Evolutionary conservation across 768 basidiomycete species (phyloP), one percentile per base, ranked within the genome.

Genomic region (Saitozyma sp.): DNA sequence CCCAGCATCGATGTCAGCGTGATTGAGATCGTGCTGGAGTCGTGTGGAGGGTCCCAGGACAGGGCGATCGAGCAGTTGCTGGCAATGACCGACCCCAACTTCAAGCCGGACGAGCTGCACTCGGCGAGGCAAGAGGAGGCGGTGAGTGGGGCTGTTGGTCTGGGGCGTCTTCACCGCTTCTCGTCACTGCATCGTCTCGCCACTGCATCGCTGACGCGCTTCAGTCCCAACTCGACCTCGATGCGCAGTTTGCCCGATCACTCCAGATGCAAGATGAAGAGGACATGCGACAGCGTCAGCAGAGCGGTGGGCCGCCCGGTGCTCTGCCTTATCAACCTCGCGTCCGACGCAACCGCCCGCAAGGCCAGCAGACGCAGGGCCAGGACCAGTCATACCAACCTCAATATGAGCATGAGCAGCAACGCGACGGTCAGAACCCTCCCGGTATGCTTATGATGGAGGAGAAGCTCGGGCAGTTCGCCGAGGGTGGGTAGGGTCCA

Each of bases 321-420:
- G 58, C 67, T 40, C 45, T 79, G 4, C 78, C 78, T 9, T 80
- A 80, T 61, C 77, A 80, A 54, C 71, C 79, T 6, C 63, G 79
- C 17, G 67, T 78, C 0, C 63, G 74, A 41, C 63, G 71, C 7
- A 53, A 45, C 40, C 60, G 55, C 37, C 58, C 58, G 11, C 58
- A 58, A 43, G 50, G 57, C n/a, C 50, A 55, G 19, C 59, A 63
- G 39, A 43, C 40, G 13, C 64, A 65, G 16, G 52, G 41, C 19
- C 62, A 59, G 14, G 53, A 64, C 37, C 5, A 45, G 20, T 57
- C 45, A 17, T 51, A 61, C 42, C 50, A 61, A n/a, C 20, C 37
- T 37, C 60, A 66, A 16, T 61, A 59, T 20, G 17, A 57, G 13
- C 48, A 55, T 40, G 58, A 59, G 41, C 40, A 45, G 20, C 54